A percentile compares a stretch with the other conserved stretches of the same genome.
Evolutionary conservation across 129 eudicot species (phyloP).

Genomic region (Chrysanthemum lavandulifolium): DNA sequence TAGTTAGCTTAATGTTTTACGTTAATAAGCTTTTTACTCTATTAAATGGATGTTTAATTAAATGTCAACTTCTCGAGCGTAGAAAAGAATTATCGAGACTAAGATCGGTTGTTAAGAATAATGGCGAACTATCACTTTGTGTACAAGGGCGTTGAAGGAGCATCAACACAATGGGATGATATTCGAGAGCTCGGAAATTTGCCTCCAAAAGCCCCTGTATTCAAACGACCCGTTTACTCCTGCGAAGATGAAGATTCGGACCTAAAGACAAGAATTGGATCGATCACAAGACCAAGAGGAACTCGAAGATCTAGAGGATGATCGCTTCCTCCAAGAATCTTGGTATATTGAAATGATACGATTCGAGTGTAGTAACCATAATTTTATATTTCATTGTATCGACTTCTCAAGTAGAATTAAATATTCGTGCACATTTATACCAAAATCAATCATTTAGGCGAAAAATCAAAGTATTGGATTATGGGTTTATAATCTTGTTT

Average conservation of each 20-base stretch:
- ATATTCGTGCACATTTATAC: neutral
- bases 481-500: neutral
- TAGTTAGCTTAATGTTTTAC: too few relatives aligned
- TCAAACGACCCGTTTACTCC: constrained; percentile 81
- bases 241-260: constrained; percentile 67
- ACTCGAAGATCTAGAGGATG: constrained; percentile 96
- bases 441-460: too few relatives aligned
- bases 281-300: constrained; percentile 79
- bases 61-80: neutral
- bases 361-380: neutral
- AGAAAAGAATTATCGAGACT: too few relatives aligned
- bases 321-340: constrained; percentile 82
- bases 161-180: constrained; percentile 94
- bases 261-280: constrained; percentile 78
- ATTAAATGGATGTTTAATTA: neutral
- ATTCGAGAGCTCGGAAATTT: constrained; percentile 83
- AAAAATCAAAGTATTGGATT: too few relatives aligned
- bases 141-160: constrained; percentile 84
- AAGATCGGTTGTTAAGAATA: neutral
- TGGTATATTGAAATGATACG: constrained; percentile 32
- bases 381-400: neutral
- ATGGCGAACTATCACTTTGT: constrained; percentile 84
- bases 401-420: neutral
- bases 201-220: constrained; percentile 72
- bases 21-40: too few relatives aligned